Evolutionary conservation across 371 early-diverging fungal species (phyloP).

Genomic region (Saksenaea vasiformis): DNA sequence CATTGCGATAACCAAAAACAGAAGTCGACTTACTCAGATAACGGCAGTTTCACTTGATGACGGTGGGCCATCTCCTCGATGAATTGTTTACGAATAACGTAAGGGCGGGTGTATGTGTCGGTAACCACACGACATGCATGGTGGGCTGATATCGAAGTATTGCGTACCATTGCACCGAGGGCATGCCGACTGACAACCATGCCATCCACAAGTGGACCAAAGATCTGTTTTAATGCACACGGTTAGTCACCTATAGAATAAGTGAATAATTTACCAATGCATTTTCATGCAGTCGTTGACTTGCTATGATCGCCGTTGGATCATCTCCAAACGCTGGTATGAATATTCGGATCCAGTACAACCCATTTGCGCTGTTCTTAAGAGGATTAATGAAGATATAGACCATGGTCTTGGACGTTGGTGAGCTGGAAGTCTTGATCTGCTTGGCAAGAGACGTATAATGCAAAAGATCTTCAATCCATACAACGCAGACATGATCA

Average conservation of each 20-base stretch:
- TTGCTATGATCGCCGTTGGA: slow-evolving; percentile 32
- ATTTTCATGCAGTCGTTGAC: slow-evolving; percentile 46
- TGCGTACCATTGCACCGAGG: slow-evolving; percentile 68
- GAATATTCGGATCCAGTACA: slow-evolving; percentile 60
- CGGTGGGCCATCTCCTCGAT: slow-evolving; percentile 61
- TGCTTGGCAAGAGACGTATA: slow-evolving; percentile 32
- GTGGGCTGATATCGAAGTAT: slow-evolving; percentile 72
- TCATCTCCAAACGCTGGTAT: slow-evolving; percentile 29
- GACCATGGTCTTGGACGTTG: slow-evolving; percentile 37
- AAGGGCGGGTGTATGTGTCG: slow-evolving; percentile 59
- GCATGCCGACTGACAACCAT: slow-evolving; percentile 71
- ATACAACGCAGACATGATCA: slow-evolving; percentile 65
- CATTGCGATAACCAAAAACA: neutral
- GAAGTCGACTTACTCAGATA: slow-evolving; percentile 49
- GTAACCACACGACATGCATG: slow-evolving; percentile 60
- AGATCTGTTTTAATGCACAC: slow-evolving; percentile 38
- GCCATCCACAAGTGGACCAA: slow-evolving; percentile 76
- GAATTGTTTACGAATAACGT: slow-evolving; percentile 57
- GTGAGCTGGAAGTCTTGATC: slow-evolving; percentile 29
- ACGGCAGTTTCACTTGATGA: slow-evolving; percentile 44
- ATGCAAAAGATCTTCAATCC: slow-evolving; percentile 61
- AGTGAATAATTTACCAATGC: slow-evolving; percentile 35
- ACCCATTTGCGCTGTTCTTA: slow-evolving; percentile 46
- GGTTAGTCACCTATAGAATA: neutral
- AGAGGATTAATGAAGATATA: slow-evolving; percentile 66